phyloP scores from a whole-genome alignment of 1,139 yeast genomes.

The Arxiozyma heterogenica region DNA sequence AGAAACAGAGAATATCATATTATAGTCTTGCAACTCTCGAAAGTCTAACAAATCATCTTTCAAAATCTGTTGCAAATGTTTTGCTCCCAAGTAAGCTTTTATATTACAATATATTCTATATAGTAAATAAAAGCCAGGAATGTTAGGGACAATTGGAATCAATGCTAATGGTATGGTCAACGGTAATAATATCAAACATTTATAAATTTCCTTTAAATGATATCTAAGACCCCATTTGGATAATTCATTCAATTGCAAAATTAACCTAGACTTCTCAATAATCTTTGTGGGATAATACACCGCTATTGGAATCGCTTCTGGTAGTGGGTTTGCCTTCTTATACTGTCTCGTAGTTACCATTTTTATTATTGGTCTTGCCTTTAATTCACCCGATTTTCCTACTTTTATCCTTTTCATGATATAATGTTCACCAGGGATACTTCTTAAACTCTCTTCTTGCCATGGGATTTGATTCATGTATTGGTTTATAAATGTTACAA shows the following conservation, averaged over 20 bases:
- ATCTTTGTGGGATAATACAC: slow-evolving; percentile 26
- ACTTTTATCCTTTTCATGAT: slow-evolving; percentile 19
- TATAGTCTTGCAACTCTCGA: neutral
- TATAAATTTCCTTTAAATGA: slow-evolving; percentile 38
- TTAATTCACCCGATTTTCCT: slow-evolving; percentile 12
- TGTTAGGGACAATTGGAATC: slow-evolving; percentile 81
- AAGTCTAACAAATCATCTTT: slow-evolving; percentile 3
- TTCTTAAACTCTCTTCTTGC: slow-evolving; percentile 43
- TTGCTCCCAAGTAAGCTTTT: slow-evolving; percentile 70
- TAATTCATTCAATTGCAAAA: slow-evolving; percentile 21
- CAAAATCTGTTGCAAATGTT: slow-evolving; percentile 39
- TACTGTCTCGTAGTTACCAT: slow-evolving; percentile 3
- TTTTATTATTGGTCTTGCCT: slow-evolving; percentile 5
- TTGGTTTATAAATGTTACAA: slow-evolving; percentile 35
- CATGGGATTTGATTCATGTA: slow-evolving; percentile 41
- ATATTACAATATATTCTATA: slow-evolving; percentile 80
- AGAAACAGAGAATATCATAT: neutral
- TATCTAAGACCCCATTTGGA: slow-evolving; percentile 33
- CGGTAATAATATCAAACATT: slow-evolving; percentile 61
- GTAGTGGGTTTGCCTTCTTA: slow-evolving; percentile 13
- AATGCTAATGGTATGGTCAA: slow-evolving; percentile 71
- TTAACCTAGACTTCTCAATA: slow-evolving; percentile 20
- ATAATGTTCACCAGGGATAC: slow-evolving; percentile 39
- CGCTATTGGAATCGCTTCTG: slow-evolving; percentile 11
- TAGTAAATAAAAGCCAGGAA: slow-evolving; percentile 85